These are phyloP conservation scores for Aspergillus sp. DNA, from an alignment of 2,329 filamentous ascomycete genomes.

Conservation along the genomic window DNA sequence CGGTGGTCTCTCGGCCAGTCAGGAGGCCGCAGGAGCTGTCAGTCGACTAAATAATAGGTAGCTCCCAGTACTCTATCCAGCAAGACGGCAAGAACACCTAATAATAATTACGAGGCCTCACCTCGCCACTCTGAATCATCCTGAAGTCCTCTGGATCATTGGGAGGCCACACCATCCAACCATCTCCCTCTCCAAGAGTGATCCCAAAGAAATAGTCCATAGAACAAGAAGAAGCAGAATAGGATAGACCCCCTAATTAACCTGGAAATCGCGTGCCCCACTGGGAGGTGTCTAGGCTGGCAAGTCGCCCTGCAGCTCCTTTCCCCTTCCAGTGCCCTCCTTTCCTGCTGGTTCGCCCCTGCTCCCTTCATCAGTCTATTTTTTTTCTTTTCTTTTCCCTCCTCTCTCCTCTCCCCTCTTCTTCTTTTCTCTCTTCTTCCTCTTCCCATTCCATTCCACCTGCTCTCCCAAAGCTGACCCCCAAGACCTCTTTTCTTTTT, in stretches of 20 bases:
- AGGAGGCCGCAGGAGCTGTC: too few species aligned
- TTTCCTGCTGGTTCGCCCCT: background rate
- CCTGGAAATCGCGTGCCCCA: background rate
- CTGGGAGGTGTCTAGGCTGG: slow-evolving; percentile 11
- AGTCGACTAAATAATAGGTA: too few species aligned
- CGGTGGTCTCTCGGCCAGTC: too few species aligned
- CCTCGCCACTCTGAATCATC: too few species aligned
- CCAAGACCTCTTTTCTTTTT: slow-evolving; percentile 16
- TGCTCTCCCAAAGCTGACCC: slow-evolving; percentile 10
- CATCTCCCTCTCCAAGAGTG: background rate
- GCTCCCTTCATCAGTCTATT: background rate
- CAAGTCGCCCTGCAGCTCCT: slow-evolving; percentile 23
- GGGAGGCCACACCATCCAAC: too few species aligned
- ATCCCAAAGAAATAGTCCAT: too few species aligned
- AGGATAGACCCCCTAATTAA: slow-evolving; percentile 1
- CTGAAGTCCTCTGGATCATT: too few species aligned
- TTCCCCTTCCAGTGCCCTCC: slow-evolving; percentile 19
- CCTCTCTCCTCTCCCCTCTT: slow-evolving; percentile 23
- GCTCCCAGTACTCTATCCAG: too few species aligned
- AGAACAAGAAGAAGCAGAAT: background rate
- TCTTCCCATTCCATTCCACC: slow-evolving; percentile 24
- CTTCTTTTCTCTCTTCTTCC: slow-evolving; percentile 26
- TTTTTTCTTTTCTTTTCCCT: slow-evolving; percentile 15
- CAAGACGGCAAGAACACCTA: too few species aligned
- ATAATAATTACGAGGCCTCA: too few species aligned